Evolutionary conservation across 495 filamentous ascomycete species (phyloP).

Genomic region (Aspergillus egyptiacus): DNA sequence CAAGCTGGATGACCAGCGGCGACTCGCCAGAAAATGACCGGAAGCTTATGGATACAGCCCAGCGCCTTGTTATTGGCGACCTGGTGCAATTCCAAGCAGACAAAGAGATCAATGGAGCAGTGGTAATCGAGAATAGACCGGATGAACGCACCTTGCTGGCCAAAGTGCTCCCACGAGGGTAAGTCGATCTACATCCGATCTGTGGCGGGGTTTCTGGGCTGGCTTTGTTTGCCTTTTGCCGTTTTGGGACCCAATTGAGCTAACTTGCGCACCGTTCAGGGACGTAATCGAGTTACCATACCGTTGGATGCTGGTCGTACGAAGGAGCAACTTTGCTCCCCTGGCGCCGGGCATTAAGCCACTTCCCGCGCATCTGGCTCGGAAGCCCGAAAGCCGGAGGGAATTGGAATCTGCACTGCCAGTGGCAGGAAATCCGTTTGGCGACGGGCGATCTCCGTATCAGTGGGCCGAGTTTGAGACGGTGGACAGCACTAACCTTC

Average conservation of each 20-base stretch:
- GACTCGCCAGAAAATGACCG: slow-evolving; percentile 67
- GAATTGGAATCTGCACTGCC: slow-evolving; percentile 47
- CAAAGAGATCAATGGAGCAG: slow-evolving; percentile 85
- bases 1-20: slow-evolving; percentile 53
- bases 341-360: slow-evolving; percentile 52
- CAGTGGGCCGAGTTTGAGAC: slow-evolving; percentile 82
- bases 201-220: slow-evolving; percentile 4
- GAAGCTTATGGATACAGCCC: slow-evolving; percentile 52
- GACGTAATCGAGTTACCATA: slow-evolving; percentile 51
- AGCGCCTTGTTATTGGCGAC: slow-evolving; percentile 62
- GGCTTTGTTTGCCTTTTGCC: slow-evolving; percentile 16
- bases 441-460: slow-evolving; percentile 48
- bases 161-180: slow-evolving; percentile 84
- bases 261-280: slow-evolving; percentile 21
- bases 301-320: slow-evolving; percentile 50
- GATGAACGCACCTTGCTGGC: slow-evolving; percentile 63
- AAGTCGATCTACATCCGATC: slow-evolving; percentile 41
- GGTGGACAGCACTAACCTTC: slow-evolving; percentile 37
- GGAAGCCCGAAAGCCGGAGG: slow-evolving; percentile 42
- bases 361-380: slow-evolving; percentile 51
- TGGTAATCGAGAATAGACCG: slow-evolving; percentile 75
- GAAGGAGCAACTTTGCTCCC: slow-evolving; percentile 46
- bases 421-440: slow-evolving; percentile 52
- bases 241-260: slow-evolving; percentile 14
- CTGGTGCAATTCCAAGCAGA: slow-evolving; percentile 84